Evolutionary conservation across 2,329 filamentous ascomycete species (phyloP).

Genomic region (Alternaria triticina): DNA sequence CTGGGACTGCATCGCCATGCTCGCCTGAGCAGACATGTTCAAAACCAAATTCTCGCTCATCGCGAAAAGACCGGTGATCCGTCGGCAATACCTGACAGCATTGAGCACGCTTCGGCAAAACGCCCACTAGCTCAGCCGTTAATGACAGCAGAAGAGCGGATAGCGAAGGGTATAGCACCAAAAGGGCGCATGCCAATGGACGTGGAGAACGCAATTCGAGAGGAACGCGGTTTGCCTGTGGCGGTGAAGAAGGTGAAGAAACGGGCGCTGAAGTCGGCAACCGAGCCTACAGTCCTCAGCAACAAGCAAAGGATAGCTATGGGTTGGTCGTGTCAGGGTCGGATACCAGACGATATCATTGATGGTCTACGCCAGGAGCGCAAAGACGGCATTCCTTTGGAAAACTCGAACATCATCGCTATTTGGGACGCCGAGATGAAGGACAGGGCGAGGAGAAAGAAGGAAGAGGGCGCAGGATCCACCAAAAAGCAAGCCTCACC

Average conservation of each 20-base stretch:
- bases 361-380: slow-evolving; percentile 32
- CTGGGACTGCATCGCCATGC: slow-evolving; percentile 34
- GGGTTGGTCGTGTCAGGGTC: slow-evolving; percentile 33
- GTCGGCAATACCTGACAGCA: slow-evolving; percentile 28
- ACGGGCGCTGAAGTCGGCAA: slow-evolving; percentile 14
- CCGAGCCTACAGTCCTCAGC: slow-evolving; percentile 28
- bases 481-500: neutral
- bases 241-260: slow-evolving; percentile 22
- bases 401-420: slow-evolving; percentile 23
- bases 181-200: slow-evolving; percentile 32
- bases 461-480: neutral
- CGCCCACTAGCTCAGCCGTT: slow-evolving; percentile 19
- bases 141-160: slow-evolving; percentile 37
- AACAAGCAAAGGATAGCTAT: slow-evolving; percentile 33
- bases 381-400: slow-evolving; percentile 22
- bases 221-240: slow-evolving; percentile 29
- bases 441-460: neutral
- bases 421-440: slow-evolving; percentile 14
- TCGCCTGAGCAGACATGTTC: slow-evolving; percentile 29
- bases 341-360: slow-evolving; percentile 32
- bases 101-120: slow-evolving; percentile 14
- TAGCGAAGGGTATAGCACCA: slow-evolving; percentile 30
- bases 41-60: slow-evolving; percentile 37
- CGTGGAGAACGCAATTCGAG: slow-evolving; percentile 32
- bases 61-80: slow-evolving; percentile 29